These are phyloP conservation scores for Backusella liffmaniae DNA, from an alignment of 192 early-diverging fungal species.

Conservation along the genomic window DNA sequence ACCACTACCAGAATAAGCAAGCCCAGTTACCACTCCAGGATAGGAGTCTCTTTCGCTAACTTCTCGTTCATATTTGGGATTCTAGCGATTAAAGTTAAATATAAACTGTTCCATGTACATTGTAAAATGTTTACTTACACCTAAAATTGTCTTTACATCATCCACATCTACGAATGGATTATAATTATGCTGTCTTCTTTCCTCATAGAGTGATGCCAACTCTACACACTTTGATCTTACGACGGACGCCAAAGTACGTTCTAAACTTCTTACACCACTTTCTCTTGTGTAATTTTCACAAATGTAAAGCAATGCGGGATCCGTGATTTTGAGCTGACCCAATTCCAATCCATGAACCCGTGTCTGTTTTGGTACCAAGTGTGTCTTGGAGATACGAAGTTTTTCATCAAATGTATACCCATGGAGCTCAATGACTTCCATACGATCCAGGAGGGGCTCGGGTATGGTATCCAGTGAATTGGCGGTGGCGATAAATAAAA, in stretches of 20 bases:
- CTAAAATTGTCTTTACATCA: constrained; percentile 63
- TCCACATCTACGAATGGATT: constrained; percentile 42
- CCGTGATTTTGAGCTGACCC: constrained; percentile 47
- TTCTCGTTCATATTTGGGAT: constrained; percentile 66
- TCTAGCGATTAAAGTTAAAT: constrained; percentile 17
- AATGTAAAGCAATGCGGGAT: constrained; percentile 58
- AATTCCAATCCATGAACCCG: constrained; percentile 57
- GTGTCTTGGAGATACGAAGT: constrained; percentile 66
- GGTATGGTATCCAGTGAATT: constrained; percentile 79
- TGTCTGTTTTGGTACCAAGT: constrained; percentile 78
- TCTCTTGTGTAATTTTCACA: constrained; percentile 77
- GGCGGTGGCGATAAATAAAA: constrained; percentile 86
- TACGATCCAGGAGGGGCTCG: constrained; percentile 76
- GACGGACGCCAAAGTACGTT: constrained; percentile 70
- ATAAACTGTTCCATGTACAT: neutral
- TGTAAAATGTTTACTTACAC: constrained; percentile 36
- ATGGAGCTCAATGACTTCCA: constrained; percentile 75
- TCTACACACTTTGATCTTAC: constrained; percentile 69
- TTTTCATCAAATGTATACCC: constrained; percentile 89
- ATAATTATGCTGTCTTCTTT: constrained; percentile 34
- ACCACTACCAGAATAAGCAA: constrained; percentile 77
- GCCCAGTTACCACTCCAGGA: constrained; percentile 81
- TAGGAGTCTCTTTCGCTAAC: constrained; percentile 59
- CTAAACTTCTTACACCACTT: constrained; percentile 74
- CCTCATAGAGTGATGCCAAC: constrained; percentile 54